Conservation (phyloP, 768 basidiomycete genomes). For the Amanita rubescens region DNA sequence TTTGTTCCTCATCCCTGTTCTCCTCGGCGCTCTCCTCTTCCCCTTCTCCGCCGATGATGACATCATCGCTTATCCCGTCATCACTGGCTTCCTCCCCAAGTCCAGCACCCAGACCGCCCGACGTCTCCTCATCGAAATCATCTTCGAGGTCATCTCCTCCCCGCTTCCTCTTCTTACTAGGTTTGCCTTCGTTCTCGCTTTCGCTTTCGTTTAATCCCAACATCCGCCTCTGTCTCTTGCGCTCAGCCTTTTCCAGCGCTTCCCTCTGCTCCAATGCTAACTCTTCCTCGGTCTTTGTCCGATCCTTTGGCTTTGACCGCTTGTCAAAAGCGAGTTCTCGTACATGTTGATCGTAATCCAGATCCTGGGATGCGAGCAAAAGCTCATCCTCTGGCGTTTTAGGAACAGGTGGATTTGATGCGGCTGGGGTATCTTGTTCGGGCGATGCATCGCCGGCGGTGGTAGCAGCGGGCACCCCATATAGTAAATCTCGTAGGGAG, state of each 20-base stretch:
- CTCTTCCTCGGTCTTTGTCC: conserved; percentile 96
- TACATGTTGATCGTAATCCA: conserved; percentile 89
- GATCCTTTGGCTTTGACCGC: conserved; percentile 87
- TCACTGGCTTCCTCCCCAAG: conserved; percentile 25
- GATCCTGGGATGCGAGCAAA: conserved; percentile 27
- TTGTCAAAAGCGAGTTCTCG: conserved; percentile 90
- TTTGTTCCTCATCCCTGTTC: conserved; percentile 20
- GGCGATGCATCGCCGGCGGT: conserved; percentile 23
- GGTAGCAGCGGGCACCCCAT: conserved; percentile 41
- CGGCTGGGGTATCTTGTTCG: conserved; percentile 14
- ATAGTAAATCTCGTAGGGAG: conserved; percentile 68
- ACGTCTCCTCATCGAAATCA: conserved; percentile 53
- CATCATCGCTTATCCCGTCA: conserved; percentile 28
- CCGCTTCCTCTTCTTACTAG: conserved; percentile 42
- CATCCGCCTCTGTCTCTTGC: conserved; percentile 74
- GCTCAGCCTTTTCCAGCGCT: conserved; percentile 79
- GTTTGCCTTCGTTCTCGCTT: conserved; percentile 48
- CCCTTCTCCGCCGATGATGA: conserved; percentile 28
- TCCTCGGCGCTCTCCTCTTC: conserved; percentile 36
- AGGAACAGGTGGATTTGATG: background rate
- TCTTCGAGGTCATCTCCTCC: conserved; percentile 92
- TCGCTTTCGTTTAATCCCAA: conserved; percentile 67
- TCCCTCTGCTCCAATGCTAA: conserved; percentile 84
- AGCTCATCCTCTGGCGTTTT: conserved; percentile 15
- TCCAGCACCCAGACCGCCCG: conserved; percentile 34